Evolutionary conservation across 2,329 filamentous ascomycete species (phyloP).

Genomic region (Pyrenophora graminea): DNA sequence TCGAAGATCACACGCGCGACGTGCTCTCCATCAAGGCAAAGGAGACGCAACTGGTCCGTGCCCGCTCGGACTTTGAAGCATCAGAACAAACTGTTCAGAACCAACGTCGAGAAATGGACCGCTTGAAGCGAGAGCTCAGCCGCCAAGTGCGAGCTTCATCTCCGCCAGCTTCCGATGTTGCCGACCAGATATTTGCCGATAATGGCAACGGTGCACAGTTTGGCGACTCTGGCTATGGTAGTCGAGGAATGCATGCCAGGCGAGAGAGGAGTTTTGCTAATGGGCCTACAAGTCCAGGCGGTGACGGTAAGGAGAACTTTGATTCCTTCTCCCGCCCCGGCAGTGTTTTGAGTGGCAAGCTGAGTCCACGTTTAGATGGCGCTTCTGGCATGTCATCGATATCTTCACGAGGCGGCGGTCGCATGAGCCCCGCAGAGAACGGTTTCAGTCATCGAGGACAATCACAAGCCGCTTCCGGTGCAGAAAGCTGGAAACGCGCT

Average conservation of each 20-base stretch:
- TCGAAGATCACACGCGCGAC: conserved; percentile 95
- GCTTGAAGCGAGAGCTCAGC: conserved; percentile 82
- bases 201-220: conserved; percentile 49
- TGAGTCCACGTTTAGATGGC: conserved; percentile 46
- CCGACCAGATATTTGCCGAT: conserved; percentile 58
- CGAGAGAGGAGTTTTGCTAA: conserved; percentile 36
- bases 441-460: conserved; percentile 25
- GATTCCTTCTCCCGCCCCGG: conserved; percentile 42
- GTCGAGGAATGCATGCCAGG: conserved; percentile 48
- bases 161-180: conserved; percentile 57
- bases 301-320: conserved; percentile 56
- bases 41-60: conserved; percentile 93
- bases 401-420: conserved; percentile 41
- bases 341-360: conserved; percentile 45
- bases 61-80: conserved; percentile 84
- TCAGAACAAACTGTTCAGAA: conserved; percentile 85
- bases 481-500: conserved; percentile 93
- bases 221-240: conserved; percentile 39
- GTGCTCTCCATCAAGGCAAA: conserved; percentile 97
- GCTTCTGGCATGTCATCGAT: conserved; percentile 35
- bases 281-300: conserved; percentile 39
- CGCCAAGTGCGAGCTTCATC: conserved; percentile 58
- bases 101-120: conserved; percentile 84
- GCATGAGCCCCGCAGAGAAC: conserved; percentile 40
- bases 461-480: conserved; percentile 42